phyloP scores from a whole-genome alignment of 331 rosid genomes.

The Rosa hybrid region DNA sequence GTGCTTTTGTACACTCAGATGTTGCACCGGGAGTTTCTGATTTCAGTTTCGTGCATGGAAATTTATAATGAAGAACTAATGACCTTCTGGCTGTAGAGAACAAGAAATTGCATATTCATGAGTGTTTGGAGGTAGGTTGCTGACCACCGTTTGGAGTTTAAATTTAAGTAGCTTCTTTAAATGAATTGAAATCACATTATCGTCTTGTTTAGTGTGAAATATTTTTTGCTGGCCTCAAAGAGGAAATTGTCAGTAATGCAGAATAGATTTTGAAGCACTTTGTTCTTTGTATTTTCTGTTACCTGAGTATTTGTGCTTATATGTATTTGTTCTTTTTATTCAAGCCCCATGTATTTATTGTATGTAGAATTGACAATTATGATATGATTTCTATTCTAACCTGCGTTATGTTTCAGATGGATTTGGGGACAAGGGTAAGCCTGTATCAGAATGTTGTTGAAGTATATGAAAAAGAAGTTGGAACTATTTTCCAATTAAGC shows the following conservation, averaged over 20 bases:
- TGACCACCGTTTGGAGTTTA: slow-evolving; percentile 9
- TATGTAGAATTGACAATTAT: too few species aligned
- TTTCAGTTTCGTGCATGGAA: slow-evolving; percentile 92
- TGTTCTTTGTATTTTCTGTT: background rate
- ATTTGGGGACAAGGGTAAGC: too few species aligned
- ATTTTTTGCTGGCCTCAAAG: slow-evolving; percentile 87
- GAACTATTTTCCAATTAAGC: too few species aligned
- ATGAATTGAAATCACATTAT: slow-evolving; percentile 25
- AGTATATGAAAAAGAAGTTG: too few species aligned
- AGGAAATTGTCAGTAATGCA: slow-evolving; percentile 79
- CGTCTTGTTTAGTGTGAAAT: slow-evolving; percentile 67
- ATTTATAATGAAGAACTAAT: slow-evolving; percentile 89
- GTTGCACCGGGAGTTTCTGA: slow-evolving; percentile 32
- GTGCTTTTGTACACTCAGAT: slow-evolving; percentile 18
- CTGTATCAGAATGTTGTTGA: too few species aligned
- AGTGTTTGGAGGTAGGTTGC: slow-evolving; percentile 79
- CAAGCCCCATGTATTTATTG: too few species aligned
- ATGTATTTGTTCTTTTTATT: too few species aligned
- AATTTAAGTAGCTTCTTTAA: background rate
- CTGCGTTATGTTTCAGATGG: too few species aligned
- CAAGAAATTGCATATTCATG: slow-evolving; percentile 90
- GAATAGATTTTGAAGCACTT: slow-evolving; percentile 80
- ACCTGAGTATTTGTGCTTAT: too few species aligned
- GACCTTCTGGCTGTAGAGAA: slow-evolving; percentile 86
- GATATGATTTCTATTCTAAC: too few species aligned